Evolutionary conservation across 2,329 filamentous ascomycete species (phyloP), one percentile per base, ranked within the genome.

Genomic region (Colletotrichum sp.): DNA sequence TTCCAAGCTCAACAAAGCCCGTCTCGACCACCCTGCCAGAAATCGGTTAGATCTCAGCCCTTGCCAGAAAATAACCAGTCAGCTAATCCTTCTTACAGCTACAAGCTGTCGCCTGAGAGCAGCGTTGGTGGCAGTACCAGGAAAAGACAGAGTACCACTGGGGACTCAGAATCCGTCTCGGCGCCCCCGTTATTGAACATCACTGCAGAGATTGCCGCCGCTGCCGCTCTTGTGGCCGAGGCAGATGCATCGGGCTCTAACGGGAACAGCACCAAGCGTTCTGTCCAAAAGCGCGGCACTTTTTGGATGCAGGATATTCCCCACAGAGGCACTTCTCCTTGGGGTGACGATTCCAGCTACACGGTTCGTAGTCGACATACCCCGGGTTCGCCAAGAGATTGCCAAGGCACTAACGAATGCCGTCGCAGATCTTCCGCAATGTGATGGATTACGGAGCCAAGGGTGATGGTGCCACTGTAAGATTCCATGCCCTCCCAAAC

Each of bases 401-500:
- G 39, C 39, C 39, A 44, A 44, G 39, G 39, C 39, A 44, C 39
- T 44, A 44, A 44, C 39, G 18, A 44, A 44, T 44, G 9, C 18
- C 18, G 12, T 44, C 18, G 39, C 9, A 67, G 34, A 39, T 67
- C 16, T 49, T 28, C 26, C 44, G 64, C 30, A 49, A 81, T 55
- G 44, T 79, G 39, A 69, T 71, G 63, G 78, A 78, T 67, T 71
- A 68, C 5, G 90, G 26, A 86, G 87, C 93, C 63, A 91, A 89
- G 81, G 94, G 94, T 79, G 93, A 96, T 78, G 94, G 93, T 30
- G 81, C 84, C 1, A 92, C 93, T n/a, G 39, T 44, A 44, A n/a
- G 18, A 44, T n/a, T 5, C 9, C 5, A n/a, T 2, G 0, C 16
- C 39, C 39, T 44, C 18, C 18, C 39, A n/a, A n/a, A 6, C 18